Percentiles rank a stretch among this genome's conserved stretches.
phyloP scores from a whole-genome alignment of 1,284 basidiomycete genomes.

The Caloboletus inedulis region DNA sequence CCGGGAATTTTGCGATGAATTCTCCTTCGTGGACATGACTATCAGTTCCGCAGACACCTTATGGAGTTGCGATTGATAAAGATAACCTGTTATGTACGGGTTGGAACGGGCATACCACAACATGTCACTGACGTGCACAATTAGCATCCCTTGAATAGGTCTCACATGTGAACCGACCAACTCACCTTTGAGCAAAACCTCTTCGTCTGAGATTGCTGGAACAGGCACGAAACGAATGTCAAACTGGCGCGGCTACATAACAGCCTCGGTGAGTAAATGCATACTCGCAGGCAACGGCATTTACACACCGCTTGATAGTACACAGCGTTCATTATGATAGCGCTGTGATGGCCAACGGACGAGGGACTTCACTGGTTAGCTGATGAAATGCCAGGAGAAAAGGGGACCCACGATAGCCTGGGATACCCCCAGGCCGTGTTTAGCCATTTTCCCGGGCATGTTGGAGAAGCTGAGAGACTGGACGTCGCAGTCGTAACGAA shows the following conservation, averaged over 20 bases:
- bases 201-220: constrained; percentile 49
- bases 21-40: constrained; percentile 73
- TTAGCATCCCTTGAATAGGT: not conserved
- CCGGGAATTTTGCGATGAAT: constrained; percentile 73
- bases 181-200: constrained; percentile 56
- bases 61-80: not conserved
- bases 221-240: constrained; percentile 52
- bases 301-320: constrained; percentile 19
- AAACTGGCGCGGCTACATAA: constrained; percentile 39
- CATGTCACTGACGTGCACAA: constrained; percentile 35
- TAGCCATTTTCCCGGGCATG: not conserved
- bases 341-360: not conserved
- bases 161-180: not conserved
- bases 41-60: constrained; percentile 72
- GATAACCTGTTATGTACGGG: not conserved
- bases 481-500: no score
- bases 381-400: not conserved
- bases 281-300: not conserved
- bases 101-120: constrained; percentile 38
- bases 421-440: constrained; percentile 2
- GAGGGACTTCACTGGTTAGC: not conserved
- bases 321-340: constrained; percentile 23
- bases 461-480: not conserved
- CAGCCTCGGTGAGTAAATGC: not conserved
- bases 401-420: constrained; percentile 9